phyloP scores from a whole-genome alignment of 2,329 filamentous ascomycete species.

The Pseudogymnoascus sp. region DNA sequence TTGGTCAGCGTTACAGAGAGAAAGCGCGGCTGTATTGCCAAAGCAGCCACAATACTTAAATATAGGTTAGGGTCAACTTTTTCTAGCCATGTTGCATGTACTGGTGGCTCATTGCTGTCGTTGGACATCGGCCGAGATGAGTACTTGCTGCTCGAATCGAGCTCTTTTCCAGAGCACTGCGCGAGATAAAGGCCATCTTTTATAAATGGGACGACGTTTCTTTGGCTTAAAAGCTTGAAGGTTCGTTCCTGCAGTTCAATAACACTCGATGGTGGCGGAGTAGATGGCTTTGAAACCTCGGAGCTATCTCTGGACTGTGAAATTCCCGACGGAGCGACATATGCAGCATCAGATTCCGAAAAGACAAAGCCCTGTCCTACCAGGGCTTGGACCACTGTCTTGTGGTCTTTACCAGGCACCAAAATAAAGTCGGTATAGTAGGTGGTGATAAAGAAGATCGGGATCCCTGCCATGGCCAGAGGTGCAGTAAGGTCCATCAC shows the following conservation, averaged over 20 bases:
- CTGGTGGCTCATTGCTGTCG: constrained; percentile 22
- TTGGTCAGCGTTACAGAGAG: constrained; percentile 66
- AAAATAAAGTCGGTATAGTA: constrained; percentile 98
- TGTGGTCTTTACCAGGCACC: constrained; percentile 66
- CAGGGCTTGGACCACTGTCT: constrained; percentile 67
- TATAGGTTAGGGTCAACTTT: constrained; percentile 56
- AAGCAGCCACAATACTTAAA: constrained; percentile 51
- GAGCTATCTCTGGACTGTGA: constrained; percentile 33
- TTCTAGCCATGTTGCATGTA: constrained; percentile 44
- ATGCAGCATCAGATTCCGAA: constrained; percentile 61
- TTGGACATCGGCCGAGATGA: constrained; percentile 31
- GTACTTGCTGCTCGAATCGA: constrained; percentile 25
- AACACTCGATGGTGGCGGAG: constrained; percentile 69
- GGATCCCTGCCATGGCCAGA: constrained; percentile 81
- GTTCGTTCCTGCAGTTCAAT: constrained; percentile 75
- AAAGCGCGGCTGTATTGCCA: constrained; percentile 57
- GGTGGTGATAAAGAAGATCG: constrained; percentile 97
- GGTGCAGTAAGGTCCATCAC: constrained; percentile 89
- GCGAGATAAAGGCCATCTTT: constrained; percentile 63
- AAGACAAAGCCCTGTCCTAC: constrained; percentile 77
- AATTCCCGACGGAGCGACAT: constrained; percentile 42
- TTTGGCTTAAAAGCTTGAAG: constrained; percentile 72
- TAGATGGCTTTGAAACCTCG: constrained; percentile 42
- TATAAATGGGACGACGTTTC: constrained; percentile 65
- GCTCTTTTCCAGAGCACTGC: constrained; percentile 64